phyloP scores from a whole-genome alignment of 495 filamentous ascomycete genomes.

The Usnea hakonensis region DNA sequence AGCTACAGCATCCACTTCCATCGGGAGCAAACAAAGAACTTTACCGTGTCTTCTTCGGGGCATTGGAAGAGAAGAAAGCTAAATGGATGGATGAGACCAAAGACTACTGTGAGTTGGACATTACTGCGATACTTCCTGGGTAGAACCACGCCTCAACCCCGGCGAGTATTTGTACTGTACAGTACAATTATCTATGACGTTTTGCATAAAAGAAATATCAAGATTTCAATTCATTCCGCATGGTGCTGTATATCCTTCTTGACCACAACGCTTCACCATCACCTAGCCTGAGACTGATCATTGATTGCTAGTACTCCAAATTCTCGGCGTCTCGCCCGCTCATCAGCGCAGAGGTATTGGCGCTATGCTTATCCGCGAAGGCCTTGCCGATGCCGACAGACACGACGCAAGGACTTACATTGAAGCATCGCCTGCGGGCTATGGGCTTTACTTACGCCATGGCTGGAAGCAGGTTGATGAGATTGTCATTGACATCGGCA shows the following conservation, averaged over 20 bases:
- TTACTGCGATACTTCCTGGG: not conserved
- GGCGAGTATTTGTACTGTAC: too few relatives aligned
- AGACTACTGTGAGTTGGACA: slow-evolving; percentile 15
- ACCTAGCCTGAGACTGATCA: not conserved
- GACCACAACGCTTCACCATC: too few relatives aligned
- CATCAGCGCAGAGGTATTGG: slow-evolving; percentile 46
- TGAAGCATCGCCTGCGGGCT: slow-evolving; percentile 46
- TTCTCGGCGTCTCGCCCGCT: slow-evolving; percentile 39
- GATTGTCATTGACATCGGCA: slow-evolving; percentile 27
- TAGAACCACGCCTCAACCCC: too few relatives aligned
- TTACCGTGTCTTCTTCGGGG: slow-evolving; percentile 14
- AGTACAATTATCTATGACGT: too few relatives aligned
- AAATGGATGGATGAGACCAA: slow-evolving; percentile 15
- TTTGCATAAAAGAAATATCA: not conserved
- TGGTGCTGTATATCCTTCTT: too few relatives aligned
- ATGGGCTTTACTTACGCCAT: slow-evolving; percentile 44
- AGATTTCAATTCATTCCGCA: not conserved
- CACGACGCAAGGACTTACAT: slow-evolving; percentile 42
- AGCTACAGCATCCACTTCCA: not conserved
- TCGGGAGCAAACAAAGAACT: slow-evolving; percentile 16
- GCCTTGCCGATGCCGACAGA: slow-evolving; percentile 42
- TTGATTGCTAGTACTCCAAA: slow-evolving; percentile 24
- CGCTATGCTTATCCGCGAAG: slow-evolving; percentile 41
- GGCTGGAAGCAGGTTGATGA: slow-evolving; percentile 44
- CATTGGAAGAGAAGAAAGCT: slow-evolving; percentile 7